Evolutionary conservation across 495 filamentous ascomycete genomes (phyloP), one percentile per base, ranked within the genome.

Genomic region (Aspergillus cavernicola): DNA sequence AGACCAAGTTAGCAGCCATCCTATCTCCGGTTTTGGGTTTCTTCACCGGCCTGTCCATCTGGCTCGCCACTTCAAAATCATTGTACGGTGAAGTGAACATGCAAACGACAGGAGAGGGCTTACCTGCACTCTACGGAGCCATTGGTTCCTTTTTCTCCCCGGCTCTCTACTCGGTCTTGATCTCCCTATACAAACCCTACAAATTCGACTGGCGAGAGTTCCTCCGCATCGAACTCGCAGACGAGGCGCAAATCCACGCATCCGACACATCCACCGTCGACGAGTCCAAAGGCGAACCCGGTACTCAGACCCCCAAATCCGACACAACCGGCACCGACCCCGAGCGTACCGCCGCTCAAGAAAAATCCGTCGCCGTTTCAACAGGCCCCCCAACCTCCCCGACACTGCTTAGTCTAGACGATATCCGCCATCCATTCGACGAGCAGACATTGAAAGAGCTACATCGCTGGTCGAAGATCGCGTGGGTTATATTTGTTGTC

Each of bases 191-290:
- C 47, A 66, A 66, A 19, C 76, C 76, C 1, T 69, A 68, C 29
- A 60, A 50, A n/a, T 78, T 77, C 47, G 74, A 78, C 55, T 78
- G 74, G 75, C 67, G 75, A 12, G 66, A 71, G 32, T 78, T 78
- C 49, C 63, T 78, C 0, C 73, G 71, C n/a, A 68, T 70, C n/a
- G 65, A 71, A 43, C 55, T 67, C 5, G 58, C 59, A 12, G 62
- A 66, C n/a, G 56, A 66, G 41, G 57, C 53, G 13, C 47, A 62
- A 28, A 42, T 63, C 4, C 59, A 65, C 22, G 22, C 53, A 6
- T 2, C 29, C n/a, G 11, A 56, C 24, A 6, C 15, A 20, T 45
- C 50, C 20, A 20, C 36, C 26, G 10, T 28, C 20, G 32, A 18
- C 11, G 49, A 33, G 6, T 16, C 38, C 6, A 12, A 44, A 15